Percentiles rank a stretch among this genome's conserved stretches.
These are phyloP conservation scores for Pythium plurisporium DNA, from an alignment of 352 stramenopile genomes.

Conservation along the genomic window DNA sequence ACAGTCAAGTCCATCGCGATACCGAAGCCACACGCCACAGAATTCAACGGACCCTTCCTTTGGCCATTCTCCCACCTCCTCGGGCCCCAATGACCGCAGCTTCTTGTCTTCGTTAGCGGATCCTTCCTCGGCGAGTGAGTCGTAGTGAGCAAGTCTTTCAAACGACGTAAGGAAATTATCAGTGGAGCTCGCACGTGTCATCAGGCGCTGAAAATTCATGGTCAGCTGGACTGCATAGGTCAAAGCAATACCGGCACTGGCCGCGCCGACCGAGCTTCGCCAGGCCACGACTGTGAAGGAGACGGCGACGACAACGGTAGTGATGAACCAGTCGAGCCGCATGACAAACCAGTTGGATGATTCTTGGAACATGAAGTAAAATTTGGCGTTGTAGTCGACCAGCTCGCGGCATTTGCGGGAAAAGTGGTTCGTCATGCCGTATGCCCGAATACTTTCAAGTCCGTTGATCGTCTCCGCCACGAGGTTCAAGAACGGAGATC, in stretches of 20 bases:
- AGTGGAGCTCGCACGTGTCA: constrained; percentile 43
- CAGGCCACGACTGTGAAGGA: constrained; percentile 21
- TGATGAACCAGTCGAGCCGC: constrained; percentile 63
- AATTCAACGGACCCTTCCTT: constrained; percentile 33
- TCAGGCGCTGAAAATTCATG: constrained; percentile 65
- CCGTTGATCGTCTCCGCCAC: constrained; percentile 95
- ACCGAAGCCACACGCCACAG: constrained; percentile 35
- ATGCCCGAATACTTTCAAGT: constrained; percentile 91
- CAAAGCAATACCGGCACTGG: constrained; percentile 63
- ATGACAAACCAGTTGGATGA: constrained; percentile 69
- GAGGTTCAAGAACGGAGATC: constrained; percentile 94
- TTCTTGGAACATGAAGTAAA: constrained; percentile 68
- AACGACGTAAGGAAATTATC: constrained; percentile 32
- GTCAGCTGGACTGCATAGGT: constrained; percentile 70
- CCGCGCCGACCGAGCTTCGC: constrained; percentile 13
- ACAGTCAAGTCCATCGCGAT: constrained; percentile 34
- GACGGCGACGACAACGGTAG: constrained; percentile 48
- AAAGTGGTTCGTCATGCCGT: constrained; percentile 40
- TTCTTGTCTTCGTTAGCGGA: neutral
- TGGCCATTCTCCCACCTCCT: no score
- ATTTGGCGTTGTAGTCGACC: constrained; percentile 59
- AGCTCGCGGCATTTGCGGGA: constrained; percentile 42
- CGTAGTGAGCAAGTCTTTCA: constrained; percentile 25
- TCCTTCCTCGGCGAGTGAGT: constrained; percentile 16
- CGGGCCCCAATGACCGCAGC: neutral